Base-by-base conservation (phyloP, 2,329 filamentous ascomycete genomes). In the Aspergillus proliferans region DNA sequence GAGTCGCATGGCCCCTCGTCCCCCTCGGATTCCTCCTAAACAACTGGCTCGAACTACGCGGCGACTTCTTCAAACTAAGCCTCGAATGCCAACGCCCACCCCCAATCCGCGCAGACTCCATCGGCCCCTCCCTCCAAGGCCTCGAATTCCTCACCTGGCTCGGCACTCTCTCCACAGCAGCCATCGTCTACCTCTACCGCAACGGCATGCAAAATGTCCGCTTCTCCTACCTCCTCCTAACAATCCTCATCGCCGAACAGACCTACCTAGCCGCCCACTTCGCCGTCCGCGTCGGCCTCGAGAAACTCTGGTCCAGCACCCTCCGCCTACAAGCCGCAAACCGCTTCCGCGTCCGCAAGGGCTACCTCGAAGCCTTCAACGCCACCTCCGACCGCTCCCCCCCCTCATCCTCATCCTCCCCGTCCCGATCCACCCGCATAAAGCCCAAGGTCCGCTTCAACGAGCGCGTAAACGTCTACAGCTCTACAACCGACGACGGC, bases 21-120 rank as follows among this genome's bases (percentile, higher is more conserved):
- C 85, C 87, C 2, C 78, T 89, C 49, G 92, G 87, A 1, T 97
- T 97, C 73, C 74, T 97, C 10, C 75, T 93, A 69, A 97, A 97
- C 73, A 94, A 97, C 72, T 97, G 92, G 90, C 75, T 98, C 49
- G 93, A 97, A 66, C 80, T 97, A 36, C 87, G 93, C 39, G 88
- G 88, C 0, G 93, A 98, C 64, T 91, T 92, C 2, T 80, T 95
- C 72, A 98, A 98, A 69, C 95, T 97, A 60, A 90, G 90, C 48
- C 78, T 89, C 43, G 86, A 91, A 67, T 91, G 88, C 76, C 86
- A 92, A 61, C 84, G 93, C 3, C 93, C 93, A 0, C 88, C 88
- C 34, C 93, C 93, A 0, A 89, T 87, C 80, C 83, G 93, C 47
- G 84, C 89, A 1, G 93, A 97, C 71, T 93, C 88, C 1, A 97